A percentile compares a stretch with the other conserved stretches of the same genome.
Evolutionary conservation across 1,284 basidiomycete species (phyloP).

Genomic region (Ustilago hordei): DNA sequence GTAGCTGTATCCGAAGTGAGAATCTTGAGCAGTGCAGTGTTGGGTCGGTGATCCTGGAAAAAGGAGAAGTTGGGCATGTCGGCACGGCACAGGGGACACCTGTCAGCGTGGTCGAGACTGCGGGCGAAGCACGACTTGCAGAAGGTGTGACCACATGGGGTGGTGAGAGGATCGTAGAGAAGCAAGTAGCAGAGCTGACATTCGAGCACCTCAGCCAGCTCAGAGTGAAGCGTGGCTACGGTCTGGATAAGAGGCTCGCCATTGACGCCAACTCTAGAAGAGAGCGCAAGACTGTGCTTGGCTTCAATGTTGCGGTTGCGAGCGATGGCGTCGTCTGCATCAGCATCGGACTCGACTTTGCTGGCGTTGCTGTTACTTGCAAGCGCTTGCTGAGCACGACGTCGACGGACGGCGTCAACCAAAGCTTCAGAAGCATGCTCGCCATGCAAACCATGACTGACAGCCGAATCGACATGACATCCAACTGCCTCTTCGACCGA

Average conservation of each 20-base stretch:
- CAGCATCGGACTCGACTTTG: slow-evolving; percentile 22
- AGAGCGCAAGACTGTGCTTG: slow-evolving; percentile 41
- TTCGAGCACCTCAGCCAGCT: slow-evolving; percentile 79
- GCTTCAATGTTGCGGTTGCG: slow-evolving; percentile 19
- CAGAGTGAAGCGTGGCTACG: slow-evolving; percentile 67
- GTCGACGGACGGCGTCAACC: slow-evolving; percentile 24
- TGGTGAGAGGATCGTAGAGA: slow-evolving; percentile 86
- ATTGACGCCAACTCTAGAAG: slow-evolving; percentile 24
- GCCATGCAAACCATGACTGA: slow-evolving; percentile 8
- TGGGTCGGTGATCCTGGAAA: slow-evolving; percentile 77
- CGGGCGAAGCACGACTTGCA: slow-evolving; percentile 88
- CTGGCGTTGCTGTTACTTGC: slow-evolving; percentile 7
- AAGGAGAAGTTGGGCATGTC: slow-evolving; percentile 81
- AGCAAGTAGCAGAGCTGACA: slow-evolving; percentile 92
- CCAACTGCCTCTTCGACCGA: slow-evolving; percentile 9
- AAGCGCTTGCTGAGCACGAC: slow-evolving; percentile 13
- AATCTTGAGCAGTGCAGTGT: slow-evolving; percentile 49
- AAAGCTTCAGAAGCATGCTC: slow-evolving; percentile 12
- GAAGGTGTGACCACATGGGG: slow-evolving; percentile 94
- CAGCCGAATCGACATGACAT: slow-evolving; percentile 24
- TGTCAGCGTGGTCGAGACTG: slow-evolving; percentile 83
- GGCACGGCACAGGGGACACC: slow-evolving; percentile 87
- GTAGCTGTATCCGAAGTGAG: slow-evolving; percentile 51
- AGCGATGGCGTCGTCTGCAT: neutral
- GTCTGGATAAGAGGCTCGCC: slow-evolving; percentile 50